Conservation (phyloP, 108 stramenopile species). For the Parietichytrium sp. region DNA sequence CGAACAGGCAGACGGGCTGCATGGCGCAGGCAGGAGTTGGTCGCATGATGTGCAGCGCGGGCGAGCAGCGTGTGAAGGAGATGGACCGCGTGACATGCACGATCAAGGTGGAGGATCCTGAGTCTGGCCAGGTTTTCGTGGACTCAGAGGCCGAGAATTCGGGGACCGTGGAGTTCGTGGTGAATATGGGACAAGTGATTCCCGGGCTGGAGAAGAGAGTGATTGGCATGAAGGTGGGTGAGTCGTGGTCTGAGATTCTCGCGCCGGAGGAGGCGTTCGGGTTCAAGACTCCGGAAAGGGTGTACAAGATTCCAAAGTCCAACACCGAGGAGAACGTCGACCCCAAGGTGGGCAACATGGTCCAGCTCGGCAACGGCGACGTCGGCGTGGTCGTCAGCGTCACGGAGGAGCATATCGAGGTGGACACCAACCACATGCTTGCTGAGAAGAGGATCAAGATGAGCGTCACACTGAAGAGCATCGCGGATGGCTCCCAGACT, state of each 20-base stretch:
- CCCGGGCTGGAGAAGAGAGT: background rate
- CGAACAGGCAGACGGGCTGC: no score
- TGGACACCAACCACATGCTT: conserved; percentile 32
- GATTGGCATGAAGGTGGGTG: conserved; percentile 3
- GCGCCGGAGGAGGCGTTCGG: conserved; percentile 26
- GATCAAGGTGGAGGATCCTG: background rate
- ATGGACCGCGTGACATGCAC: background rate
- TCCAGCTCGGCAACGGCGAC: conserved; percentile 5
- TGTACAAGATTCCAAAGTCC: conserved; percentile 4
- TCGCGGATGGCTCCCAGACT: background rate
- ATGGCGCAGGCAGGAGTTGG: no score
- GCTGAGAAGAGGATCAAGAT: conserved; percentile 5
- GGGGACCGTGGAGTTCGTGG: conserved; percentile 1
- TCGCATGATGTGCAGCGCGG: no score
- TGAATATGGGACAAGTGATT: background rate
- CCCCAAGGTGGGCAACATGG: conserved; percentile 1
- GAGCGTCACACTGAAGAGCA: background rate
- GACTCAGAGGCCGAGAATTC: background rate
- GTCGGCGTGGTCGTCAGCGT: background rate
- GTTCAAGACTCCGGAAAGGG: background rate
- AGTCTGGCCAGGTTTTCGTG: background rate
- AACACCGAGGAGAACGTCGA: background rate
- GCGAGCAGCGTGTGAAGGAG: conserved; percentile 1
- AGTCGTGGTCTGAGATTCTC: background rate
- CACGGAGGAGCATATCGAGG: background rate